Conservation (phyloP, 1,284 basidiomycete genomes). For the Omphalotus olearius region DNA sequence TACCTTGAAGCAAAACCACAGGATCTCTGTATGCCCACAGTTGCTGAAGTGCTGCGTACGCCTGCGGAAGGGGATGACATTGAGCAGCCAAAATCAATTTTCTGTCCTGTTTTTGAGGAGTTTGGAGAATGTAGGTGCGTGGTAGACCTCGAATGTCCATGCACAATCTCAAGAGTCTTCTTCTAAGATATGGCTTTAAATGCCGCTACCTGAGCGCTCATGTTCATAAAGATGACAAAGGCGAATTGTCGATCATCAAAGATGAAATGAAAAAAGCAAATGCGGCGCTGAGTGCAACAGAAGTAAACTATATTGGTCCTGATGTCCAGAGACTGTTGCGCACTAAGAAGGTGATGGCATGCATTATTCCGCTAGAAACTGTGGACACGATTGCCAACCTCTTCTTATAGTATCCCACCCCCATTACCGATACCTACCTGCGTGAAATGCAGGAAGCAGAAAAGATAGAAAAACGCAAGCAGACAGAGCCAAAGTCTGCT, state of each 20-base stretch:
- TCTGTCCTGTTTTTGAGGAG: conserved; percentile 73
- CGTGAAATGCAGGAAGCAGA: conserved; percentile 46
- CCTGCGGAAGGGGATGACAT: conserved; percentile 10
- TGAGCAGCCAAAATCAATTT: conserved; percentile 35
- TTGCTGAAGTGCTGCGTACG: conserved; percentile 25
- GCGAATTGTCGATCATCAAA: conserved; percentile 14
- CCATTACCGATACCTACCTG: conserved; percentile 68
- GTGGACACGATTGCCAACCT: conserved; percentile 4
- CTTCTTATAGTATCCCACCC: conserved; percentile 48
- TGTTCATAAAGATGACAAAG: conserved; percentile 23
- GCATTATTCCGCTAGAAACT: neutral
- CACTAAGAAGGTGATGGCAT: conserved; percentile 54
- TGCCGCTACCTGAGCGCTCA: conserved; percentile 90
- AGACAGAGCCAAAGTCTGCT: conserved; percentile 26
- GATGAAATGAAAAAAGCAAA: conserved; percentile 53
- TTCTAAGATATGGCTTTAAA: conserved; percentile 69
- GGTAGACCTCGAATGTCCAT: neutral
- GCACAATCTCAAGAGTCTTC: neutral
- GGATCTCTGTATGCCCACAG: conserved; percentile 64
- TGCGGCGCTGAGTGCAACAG: conserved; percentile 50
- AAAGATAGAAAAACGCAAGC: conserved; percentile 26
- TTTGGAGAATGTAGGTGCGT: conserved; percentile 70
- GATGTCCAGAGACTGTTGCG: conserved; percentile 57
- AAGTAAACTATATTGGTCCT: conserved; percentile 70
- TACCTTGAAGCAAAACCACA: conserved; percentile 77